These are phyloP conservation scores for Lactarius tabidus DNA, from an alignment of 768 basidiomycete species.

Conservation along the genomic window DNA sequence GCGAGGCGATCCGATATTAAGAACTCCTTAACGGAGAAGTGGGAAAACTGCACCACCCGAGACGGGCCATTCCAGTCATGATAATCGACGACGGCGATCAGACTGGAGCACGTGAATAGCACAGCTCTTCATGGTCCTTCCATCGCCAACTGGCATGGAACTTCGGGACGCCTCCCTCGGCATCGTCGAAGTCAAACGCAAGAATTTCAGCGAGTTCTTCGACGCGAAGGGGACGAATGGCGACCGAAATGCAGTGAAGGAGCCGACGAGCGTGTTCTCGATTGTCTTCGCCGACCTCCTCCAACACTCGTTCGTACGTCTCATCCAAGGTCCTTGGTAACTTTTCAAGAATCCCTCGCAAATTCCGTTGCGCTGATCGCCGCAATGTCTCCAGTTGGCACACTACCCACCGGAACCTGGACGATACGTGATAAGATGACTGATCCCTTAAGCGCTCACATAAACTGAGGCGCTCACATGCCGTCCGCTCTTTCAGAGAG, in stretches of 20 bases:
- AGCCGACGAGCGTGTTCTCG: neutral
- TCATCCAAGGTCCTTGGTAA: constrained; percentile 2
- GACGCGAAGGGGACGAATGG: neutral
- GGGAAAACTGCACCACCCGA: neutral
- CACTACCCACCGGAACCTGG: neutral
- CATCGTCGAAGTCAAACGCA: neutral
- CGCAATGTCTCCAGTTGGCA: constrained; percentile 6
- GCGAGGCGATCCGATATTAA: neutral
- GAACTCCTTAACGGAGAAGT: constrained; percentile 9
- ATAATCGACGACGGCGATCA: neutral
- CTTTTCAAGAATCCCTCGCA: neutral
- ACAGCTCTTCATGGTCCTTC: neutral
- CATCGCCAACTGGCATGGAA: neutral
- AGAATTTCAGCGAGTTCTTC: neutral
- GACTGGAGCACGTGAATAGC: neutral
- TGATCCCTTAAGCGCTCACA: neutral
- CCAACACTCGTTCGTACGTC: neutral
- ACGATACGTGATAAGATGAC: neutral
- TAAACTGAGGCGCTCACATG: neutral
- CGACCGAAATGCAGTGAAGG: constrained; percentile 3
- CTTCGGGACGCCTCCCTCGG: neutral
- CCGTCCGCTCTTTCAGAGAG: neutral
- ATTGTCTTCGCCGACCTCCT: neutral
- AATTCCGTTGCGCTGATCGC: neutral
- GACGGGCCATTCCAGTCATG: too few relatives aligned